Conservation (phyloP, 179 eudicot genomes). For the Kewa caespitosa region DNA sequence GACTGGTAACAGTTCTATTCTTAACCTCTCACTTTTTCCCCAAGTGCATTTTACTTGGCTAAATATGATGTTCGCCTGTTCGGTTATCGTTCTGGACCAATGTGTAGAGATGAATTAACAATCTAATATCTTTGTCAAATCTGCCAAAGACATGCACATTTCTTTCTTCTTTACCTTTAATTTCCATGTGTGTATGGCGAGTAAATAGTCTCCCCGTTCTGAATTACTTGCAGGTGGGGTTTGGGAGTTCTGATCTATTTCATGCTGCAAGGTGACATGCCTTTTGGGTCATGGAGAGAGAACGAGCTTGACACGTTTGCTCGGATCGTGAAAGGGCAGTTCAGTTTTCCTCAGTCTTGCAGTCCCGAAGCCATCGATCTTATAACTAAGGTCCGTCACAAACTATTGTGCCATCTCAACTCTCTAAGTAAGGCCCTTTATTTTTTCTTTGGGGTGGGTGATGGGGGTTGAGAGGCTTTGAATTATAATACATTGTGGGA, state of each 20-base stretch:
- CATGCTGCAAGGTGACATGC: conserved; percentile 97
- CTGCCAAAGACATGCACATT: neutral
- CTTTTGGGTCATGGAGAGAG: conserved; percentile 96
- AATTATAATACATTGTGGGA: no score
- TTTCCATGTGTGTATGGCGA: no score
- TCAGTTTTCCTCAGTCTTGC: conserved; percentile 62
- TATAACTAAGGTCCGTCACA: conserved; percentile 60
- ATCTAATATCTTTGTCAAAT: neutral
- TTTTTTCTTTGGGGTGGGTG: no score
- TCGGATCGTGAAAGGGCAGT: conserved; percentile 83
- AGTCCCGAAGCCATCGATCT: conserved; percentile 74
- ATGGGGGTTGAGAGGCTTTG: no score
- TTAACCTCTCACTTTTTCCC: neutral
- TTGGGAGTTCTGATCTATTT: conserved; percentile 82
- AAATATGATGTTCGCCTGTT: neutral
- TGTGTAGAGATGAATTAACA: neutral
- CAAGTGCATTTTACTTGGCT: neutral
- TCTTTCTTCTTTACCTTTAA: no score
- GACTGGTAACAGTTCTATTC: conserved; percentile 63
- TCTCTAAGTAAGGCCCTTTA: no score
- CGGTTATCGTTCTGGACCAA: neutral
- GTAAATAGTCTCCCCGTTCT: neutral
- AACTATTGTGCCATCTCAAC: neutral
- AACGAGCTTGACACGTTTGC: conserved; percentile 83
- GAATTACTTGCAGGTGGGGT: conserved; percentile 77